Evolutionary conservation across 106 monocot genomes (phyloP).

Genomic region (Cymbidium sinense): DNA sequence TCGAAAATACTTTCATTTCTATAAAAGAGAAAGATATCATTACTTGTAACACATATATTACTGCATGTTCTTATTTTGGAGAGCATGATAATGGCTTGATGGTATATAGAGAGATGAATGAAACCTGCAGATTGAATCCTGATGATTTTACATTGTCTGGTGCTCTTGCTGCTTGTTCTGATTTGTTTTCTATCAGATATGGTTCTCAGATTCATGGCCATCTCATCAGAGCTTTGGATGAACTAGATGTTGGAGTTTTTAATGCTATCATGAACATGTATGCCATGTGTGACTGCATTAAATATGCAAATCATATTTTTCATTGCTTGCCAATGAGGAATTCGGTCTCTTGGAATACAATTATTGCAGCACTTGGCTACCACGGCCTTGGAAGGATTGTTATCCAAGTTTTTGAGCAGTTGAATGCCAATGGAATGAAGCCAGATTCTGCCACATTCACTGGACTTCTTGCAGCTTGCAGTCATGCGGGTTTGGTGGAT

Average conservation of each 20-base stretch:
- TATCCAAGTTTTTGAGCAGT: slow-evolving; percentile 34
- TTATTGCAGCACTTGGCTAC: too few relatives aligned
- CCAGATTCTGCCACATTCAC: slow-evolving; percentile 50
- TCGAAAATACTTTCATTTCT: too few relatives aligned
- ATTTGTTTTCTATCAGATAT: slow-evolving; percentile 30
- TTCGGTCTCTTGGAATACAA: too few relatives aligned
- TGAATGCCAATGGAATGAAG: slow-evolving; percentile 14
- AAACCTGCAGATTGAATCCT: slow-evolving; percentile 12
- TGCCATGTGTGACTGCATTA: slow-evolving; percentile 49
- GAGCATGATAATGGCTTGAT: too few relatives aligned
- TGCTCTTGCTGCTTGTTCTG: slow-evolving; percentile 43
- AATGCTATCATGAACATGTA: slow-evolving; percentile 72
- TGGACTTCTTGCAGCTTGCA: too few relatives aligned
- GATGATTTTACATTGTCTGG: slow-evolving; percentile 44
- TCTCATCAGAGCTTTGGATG: slow-evolving; percentile 12
- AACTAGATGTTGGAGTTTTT: slow-evolving; percentile 31
- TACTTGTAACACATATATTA: slow-evolving; percentile 52
- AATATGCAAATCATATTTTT: slow-evolving; percentile 27
- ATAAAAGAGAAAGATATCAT: too few relatives aligned
- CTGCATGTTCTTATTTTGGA: slow-evolving; percentile 33
- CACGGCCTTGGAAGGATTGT: slow-evolving; percentile 24
- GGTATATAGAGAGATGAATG: too few relatives aligned
- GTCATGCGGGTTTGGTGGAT: too few relatives aligned
- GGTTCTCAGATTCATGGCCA: too few relatives aligned
- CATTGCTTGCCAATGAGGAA: too few relatives aligned